These are phyloP conservation scores for Handroanthus guayacan DNA, from an alignment of 257 asterid genomes.

Conservation along the genomic window DNA sequence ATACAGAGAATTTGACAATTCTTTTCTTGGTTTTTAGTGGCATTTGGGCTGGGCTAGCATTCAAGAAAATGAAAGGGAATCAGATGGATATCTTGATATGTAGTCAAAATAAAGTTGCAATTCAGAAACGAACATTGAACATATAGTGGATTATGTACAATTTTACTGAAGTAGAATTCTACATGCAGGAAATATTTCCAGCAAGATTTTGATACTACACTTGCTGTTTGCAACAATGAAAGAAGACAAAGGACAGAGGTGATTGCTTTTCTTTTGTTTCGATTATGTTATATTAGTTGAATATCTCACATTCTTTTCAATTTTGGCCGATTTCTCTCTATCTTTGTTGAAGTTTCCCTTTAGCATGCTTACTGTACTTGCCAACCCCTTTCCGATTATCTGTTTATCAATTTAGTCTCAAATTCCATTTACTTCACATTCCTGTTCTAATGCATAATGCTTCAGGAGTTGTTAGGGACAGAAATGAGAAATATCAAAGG, in stretches of 20 bases:
- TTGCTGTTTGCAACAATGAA: slow-evolving; percentile 89
- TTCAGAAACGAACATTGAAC: background rate
- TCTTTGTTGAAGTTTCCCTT: background rate
- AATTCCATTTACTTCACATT: background rate
- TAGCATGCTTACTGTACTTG: background rate
- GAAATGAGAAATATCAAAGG: slow-evolving; percentile 70
- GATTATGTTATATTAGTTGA: slow-evolving; percentile 1
- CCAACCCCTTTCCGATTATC: background rate
- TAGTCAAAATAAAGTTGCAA: background rate
- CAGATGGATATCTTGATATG: background rate
- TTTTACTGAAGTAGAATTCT: slow-evolving; percentile 40
- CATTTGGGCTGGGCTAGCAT: background rate
- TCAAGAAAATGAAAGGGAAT: slow-evolving; percentile 7
- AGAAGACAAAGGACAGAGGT: slow-evolving; percentile 94
- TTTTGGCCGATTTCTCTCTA: slow-evolving; percentile 18
- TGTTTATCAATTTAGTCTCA: slow-evolving; percentile 11
- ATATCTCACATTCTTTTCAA: background rate
- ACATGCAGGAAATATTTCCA: slow-evolving; percentile 75
- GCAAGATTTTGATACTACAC: slow-evolving; percentile 89
- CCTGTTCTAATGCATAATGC: slow-evolving; percentile 27
- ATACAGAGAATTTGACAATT: background rate
- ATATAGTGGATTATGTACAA: slow-evolving; percentile 17
- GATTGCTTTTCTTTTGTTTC: slow-evolving; percentile 20
- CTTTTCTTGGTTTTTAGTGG: slow-evolving; percentile 9
- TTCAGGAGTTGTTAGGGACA: slow-evolving; percentile 65